Conservation (phyloP, 352 stramenopile genomes). For the Globisporangium mamillatum region DNA sequence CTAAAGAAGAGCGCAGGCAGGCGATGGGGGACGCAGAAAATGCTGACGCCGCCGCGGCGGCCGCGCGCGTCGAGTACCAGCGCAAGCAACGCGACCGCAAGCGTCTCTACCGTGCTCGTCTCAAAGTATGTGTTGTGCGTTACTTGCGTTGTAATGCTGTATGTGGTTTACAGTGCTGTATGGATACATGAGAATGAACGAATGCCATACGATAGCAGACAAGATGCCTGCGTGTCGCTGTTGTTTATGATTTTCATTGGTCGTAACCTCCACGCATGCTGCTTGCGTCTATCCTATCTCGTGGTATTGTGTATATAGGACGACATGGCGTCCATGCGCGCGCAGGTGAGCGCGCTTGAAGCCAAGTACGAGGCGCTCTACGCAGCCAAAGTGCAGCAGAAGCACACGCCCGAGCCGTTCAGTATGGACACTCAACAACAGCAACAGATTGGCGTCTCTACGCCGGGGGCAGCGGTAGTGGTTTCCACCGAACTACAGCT, state of each 20-base stretch:
- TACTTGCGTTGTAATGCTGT: no score
- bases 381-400: conserved; percentile 4
- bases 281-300: not conserved
- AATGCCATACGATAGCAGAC: no score
- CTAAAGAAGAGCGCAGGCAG: not conserved
- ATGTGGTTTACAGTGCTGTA: no score
- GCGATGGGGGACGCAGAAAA: conserved; percentile 14
- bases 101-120: conserved; percentile 15
- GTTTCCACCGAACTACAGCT: conserved; percentile 7
- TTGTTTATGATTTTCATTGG: not conserved
- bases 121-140: conserved; percentile 3
- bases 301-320: conserved; percentile 5
- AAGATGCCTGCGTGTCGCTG: no score
- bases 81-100: conserved; percentile 22
- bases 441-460: not conserved
- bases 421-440: not conserved
- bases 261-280: not conserved
- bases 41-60: not conserved
- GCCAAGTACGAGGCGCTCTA: conserved; percentile 16
- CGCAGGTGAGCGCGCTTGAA: conserved; percentile 15
- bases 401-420: not conserved
- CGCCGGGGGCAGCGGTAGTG: no score
- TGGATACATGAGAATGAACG: no score
- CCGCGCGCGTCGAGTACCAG: conserved; percentile 17
- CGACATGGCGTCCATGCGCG: conserved; percentile 19